Evolutionary conservation across 345 rosid species (phyloP).

Genomic region (Ailanthus altissimus): DNA sequence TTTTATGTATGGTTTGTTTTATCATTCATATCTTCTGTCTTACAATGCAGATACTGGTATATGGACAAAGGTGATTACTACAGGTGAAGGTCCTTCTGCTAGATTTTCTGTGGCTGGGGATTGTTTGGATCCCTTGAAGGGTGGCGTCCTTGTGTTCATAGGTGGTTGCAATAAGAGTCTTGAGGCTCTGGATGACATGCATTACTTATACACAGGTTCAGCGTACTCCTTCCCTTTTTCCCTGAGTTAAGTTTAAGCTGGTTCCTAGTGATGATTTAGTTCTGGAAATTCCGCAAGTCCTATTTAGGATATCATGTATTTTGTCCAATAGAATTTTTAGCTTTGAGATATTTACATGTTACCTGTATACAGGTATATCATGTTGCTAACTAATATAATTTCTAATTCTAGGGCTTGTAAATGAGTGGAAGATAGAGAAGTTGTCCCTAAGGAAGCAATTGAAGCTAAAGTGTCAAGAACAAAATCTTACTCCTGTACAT

Average conservation of each 20-base stretch:
- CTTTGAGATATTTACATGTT: neutral
- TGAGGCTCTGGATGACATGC: constrained; percentile 95
- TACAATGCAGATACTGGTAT: constrained; percentile 64
- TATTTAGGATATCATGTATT: neutral
- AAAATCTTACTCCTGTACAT: constrained; percentile 47
- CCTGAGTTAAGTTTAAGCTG: constrained; percentile 4
- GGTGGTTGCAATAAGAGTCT: constrained; percentile 97
- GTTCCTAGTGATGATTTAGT: constrained; percentile 12
- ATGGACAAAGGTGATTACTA: constrained; percentile 74
- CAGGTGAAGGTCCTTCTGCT: constrained; percentile 85
- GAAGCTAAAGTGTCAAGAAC: constrained; percentile 90
- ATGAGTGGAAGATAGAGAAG: constrained; percentile 63
- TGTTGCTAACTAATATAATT: constrained; percentile 18
- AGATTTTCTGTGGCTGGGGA: constrained; percentile 95
- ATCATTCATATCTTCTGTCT: constrained; percentile 9
- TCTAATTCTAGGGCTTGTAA: constrained; percentile 55
- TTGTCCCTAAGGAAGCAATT: constrained; percentile 87
- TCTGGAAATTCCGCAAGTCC: constrained; percentile 3
- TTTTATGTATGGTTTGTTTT: neutral
- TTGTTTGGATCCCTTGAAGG: constrained; percentile 77
- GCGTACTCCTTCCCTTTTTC: constrained; percentile 14
- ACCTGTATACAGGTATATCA: neutral
- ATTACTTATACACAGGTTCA: constrained; percentile 86
- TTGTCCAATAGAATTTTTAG: neutral
- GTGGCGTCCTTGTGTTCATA: constrained; percentile 69